Conservation (phyloP, 768 basidiomycete species). For the Collybia mongolica region DNA sequence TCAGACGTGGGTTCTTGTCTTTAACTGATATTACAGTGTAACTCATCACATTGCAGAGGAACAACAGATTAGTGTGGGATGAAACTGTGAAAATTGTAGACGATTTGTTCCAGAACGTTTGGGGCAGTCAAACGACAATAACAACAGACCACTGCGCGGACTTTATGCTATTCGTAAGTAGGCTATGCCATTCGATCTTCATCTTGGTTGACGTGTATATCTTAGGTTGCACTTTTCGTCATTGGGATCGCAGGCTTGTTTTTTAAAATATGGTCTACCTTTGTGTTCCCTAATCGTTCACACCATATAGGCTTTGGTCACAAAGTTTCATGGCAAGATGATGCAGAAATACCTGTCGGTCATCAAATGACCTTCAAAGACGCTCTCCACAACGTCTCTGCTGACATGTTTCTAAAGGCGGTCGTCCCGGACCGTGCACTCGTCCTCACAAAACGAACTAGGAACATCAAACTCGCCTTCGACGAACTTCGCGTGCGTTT, state of each 20-base stretch:
- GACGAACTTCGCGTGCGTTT: conserved; percentile 39
- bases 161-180: conserved; percentile 49
- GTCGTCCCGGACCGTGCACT: conserved; percentile 38
- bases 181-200: background rate
- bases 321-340: conserved; percentile 46
- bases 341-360: conserved; percentile 33
- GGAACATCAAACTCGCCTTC: conserved; percentile 33
- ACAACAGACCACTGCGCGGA: conserved; percentile 45
- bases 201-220: conserved; percentile 11
- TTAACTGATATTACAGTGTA: background rate
- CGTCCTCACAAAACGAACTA: conserved; percentile 29
- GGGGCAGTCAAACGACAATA: conserved; percentile 40
- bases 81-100: conserved; percentile 39
- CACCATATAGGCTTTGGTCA: conserved; percentile 45
- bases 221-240: conserved; percentile 52
- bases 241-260: conserved; percentile 50
- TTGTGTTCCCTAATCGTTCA: background rate
- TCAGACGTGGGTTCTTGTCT: conserved; percentile 41
- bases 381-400: conserved; percentile 42
- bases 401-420: conserved; percentile 33
- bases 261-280: background rate
- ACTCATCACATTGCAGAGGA: conserved; percentile 25
- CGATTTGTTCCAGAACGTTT: conserved; percentile 44
- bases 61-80: conserved; percentile 50
- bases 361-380: conserved; percentile 51